These are phyloP conservation scores for Abrus pulchellus DNA, from an alignment of 306 rosid species.

Conservation along the genomic window DNA sequence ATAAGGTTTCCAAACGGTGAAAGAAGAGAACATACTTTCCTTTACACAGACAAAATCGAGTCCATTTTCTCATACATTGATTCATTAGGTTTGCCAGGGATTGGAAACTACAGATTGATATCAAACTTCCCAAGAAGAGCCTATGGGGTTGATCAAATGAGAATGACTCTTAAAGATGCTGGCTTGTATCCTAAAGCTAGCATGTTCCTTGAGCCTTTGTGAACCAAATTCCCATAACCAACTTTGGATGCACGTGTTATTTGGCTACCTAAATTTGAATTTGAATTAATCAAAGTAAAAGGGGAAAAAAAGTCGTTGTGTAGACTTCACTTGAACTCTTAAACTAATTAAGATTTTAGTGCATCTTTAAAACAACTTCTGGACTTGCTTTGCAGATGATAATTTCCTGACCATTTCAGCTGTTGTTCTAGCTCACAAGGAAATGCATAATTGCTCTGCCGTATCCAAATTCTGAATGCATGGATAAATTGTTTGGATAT, in stretches of 20 bases:
- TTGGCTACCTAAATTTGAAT: slow-evolving; percentile 4
- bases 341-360: not conserved
- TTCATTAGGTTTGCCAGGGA: slow-evolving; percentile 64
- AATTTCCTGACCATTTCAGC: not conserved
- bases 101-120: slow-evolving; percentile 72
- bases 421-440: not conserved
- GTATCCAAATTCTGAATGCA: not conserved
- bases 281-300: not conserved
- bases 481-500: too few relatives aligned
- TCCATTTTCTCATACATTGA: slow-evolving; percentile 73
- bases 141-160: slow-evolving; percentile 77
- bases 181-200: slow-evolving; percentile 80
- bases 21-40: slow-evolving; percentile 76
- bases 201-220: slow-evolving; percentile 69
- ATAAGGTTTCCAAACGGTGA: slow-evolving; percentile 93
- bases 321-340: slow-evolving; percentile 27
- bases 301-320: not conserved
- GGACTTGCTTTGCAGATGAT: not conserved
- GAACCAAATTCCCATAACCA: not conserved
- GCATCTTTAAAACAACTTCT: not conserved
- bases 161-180: slow-evolving; percentile 75
- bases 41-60: slow-evolving; percentile 70
- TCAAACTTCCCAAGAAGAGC: slow-evolving; percentile 83
- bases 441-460: not conserved
- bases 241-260: slow-evolving; percentile 13